Percentiles rank a stretch among this genome's conserved stretches.
phyloP scores from a whole-genome alignment of 1,284 basidiomycete genomes.

The Ganoderma multipileum region DNA sequence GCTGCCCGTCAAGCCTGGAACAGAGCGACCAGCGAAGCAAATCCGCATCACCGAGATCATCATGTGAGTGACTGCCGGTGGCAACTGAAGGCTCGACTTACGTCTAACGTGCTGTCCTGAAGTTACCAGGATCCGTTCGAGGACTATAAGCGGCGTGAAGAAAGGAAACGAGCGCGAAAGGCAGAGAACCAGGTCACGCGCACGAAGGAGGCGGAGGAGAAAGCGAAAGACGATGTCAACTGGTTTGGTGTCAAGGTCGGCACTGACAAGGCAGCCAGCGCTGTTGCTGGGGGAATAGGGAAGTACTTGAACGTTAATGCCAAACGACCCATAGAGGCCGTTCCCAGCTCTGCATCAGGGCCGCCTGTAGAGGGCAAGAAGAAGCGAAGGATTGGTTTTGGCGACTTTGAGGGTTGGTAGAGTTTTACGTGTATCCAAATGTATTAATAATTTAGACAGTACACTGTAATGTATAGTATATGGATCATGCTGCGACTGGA shows the following conservation, averaged over 20 bases:
- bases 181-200: slow-evolving; percentile 39
- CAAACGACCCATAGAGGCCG: slow-evolving; percentile 51
- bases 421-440: slow-evolving; percentile 13
- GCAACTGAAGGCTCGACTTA: not conserved
- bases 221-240: slow-evolving; percentile 66
- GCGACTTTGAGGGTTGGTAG: slow-evolving; percentile 79
- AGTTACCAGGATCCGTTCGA: slow-evolving; percentile 89
- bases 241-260: slow-evolving; percentile 88
- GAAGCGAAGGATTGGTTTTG: slow-evolving; percentile 80
- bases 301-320: slow-evolving; percentile 65
- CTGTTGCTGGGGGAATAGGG: slow-evolving; percentile 51
- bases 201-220: slow-evolving; percentile 52
- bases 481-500: slow-evolving; percentile 44
- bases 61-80: slow-evolving; percentile 58
- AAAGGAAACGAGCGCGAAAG: slow-evolving; percentile 75
- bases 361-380: slow-evolving; percentile 62
- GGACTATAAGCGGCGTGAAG: slow-evolving; percentile 79
- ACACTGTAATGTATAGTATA: slow-evolving; percentile 23
- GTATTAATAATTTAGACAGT: slow-evolving; percentile 30
- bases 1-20: slow-evolving; percentile 81
- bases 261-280: slow-evolving; percentile 42
- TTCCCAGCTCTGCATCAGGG: slow-evolving; percentile 15
- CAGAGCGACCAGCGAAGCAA: slow-evolving; percentile 85
- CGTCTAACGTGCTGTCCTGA: slow-evolving; percentile 9
- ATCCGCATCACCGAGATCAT: slow-evolving; percentile 81